Evolutionary conservation across 2,329 filamentous ascomycete species (phyloP).

Genomic region (Fusarium chuoi): DNA sequence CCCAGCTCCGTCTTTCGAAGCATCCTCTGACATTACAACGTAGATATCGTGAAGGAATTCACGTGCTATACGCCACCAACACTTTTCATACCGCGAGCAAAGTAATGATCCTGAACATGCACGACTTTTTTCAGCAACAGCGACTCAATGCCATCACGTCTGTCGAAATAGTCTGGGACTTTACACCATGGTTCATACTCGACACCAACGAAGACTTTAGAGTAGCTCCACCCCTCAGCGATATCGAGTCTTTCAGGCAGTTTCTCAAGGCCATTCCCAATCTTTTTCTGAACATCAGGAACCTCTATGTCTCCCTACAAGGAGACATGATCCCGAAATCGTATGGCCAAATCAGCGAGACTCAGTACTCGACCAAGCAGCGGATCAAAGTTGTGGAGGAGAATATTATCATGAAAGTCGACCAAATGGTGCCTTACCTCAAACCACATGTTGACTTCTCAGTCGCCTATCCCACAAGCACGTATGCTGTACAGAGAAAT

Average conservation of each 20-base stretch:
- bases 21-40: too few species aligned
- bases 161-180: conserved; percentile 42
- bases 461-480: conserved; percentile 38
- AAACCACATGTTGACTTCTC: conserved; percentile 32
- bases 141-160: conserved; percentile 35
- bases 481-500: conserved; percentile 27
- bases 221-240: background rate
- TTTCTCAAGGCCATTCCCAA: conserved; percentile 31
- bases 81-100: conserved; percentile 39
- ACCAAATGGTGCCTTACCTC: conserved; percentile 34
- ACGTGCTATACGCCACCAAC: conserved; percentile 47
- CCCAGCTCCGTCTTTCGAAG: too few species aligned
- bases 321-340: background rate
- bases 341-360: background rate
- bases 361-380: background rate
- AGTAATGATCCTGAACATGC: conserved; percentile 27
- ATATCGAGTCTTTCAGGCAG: conserved; percentile 12
- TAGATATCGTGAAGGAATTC: conserved; percentile 38
- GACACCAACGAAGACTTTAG: background rate
- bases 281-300: conserved; percentile 23
- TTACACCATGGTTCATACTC: conserved; percentile 11
- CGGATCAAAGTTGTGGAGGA: background rate
- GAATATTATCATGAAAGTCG: background rate
- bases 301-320: conserved; percentile 34
- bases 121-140: conserved; percentile 34